A percentile compares a stretch with the other conserved stretches of the same genome.
Evolutionary conservation across 1,284 basidiomycete genomes (phyloP).

Genomic region (Moesziomyces globuligerus): DNA sequence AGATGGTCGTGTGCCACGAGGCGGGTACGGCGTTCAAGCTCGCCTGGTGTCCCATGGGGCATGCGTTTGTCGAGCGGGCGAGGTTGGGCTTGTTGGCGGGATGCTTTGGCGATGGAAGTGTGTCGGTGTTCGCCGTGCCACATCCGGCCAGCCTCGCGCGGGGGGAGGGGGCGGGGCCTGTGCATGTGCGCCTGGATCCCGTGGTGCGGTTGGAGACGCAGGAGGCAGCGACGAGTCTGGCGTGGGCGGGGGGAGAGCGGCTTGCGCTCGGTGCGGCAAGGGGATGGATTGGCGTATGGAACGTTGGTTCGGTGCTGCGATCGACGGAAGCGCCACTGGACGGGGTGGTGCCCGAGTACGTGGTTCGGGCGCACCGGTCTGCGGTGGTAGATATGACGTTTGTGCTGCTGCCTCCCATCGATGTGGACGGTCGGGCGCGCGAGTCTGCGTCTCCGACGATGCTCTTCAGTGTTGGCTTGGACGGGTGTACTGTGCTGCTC

Average conservation of each 20-base stretch:
- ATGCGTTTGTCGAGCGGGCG: slow-evolving; percentile 10
- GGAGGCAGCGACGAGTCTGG: slow-evolving; percentile 18
- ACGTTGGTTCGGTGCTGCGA: slow-evolving; percentile 22
- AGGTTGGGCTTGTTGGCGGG: slow-evolving; percentile 42
- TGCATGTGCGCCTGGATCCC: slow-evolving; percentile 28
- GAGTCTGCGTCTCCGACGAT: not conserved
- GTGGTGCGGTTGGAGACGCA: slow-evolving; percentile 17
- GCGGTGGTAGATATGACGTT: slow-evolving; percentile 26
- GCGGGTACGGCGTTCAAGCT: slow-evolving; percentile 29
- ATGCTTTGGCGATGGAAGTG: slow-evolving; percentile 43
- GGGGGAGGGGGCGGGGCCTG: not conserved
- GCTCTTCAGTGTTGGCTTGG: slow-evolving; percentile 22
- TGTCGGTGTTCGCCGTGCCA: slow-evolving; percentile 39
- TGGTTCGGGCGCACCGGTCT: slow-evolving; percentile 23
- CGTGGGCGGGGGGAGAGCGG: slow-evolving; percentile 46
- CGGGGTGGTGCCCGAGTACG: slow-evolving; percentile 8
- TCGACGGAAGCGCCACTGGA: not conserved
- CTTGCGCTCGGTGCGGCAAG: slow-evolving; percentile 36
- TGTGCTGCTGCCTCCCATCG: slow-evolving; percentile 22
- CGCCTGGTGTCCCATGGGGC: slow-evolving; percentile 40
- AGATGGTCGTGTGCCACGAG: slow-evolving; percentile 43
- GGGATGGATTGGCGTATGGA: slow-evolving; percentile 43
- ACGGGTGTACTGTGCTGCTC: slow-evolving; percentile 12
- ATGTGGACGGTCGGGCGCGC: slow-evolving; percentile 4
- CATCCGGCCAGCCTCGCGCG: slow-evolving; percentile 11